Base-by-base conservation (phyloP, 176 grass and related monocot species). In the Paspalum notatum region DNA sequence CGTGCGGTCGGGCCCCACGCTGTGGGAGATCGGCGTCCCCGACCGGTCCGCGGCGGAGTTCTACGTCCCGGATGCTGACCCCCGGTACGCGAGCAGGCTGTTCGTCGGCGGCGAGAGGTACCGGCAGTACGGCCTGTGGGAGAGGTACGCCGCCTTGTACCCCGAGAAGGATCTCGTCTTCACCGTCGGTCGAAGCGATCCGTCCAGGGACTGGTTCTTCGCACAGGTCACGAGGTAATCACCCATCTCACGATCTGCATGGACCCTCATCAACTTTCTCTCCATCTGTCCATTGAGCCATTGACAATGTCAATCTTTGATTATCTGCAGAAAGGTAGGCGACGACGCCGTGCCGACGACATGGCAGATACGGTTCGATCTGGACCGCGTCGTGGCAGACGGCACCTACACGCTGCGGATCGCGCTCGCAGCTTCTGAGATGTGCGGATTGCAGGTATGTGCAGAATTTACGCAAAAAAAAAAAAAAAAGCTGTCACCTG, bases 61-160 rank as follows among this genome's bases (percentile, higher is more conserved):
- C 73, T 94, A 86, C 24, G 18, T 94, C 26, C 95, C 94, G 3
- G 87, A 92, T 17, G 64, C 89, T 15, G 78, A 90, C 47, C 63
- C 82, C 3, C 85, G 70, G 69, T 90, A 89, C 68, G 1, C 66
- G 7, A 97, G 89, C 57, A 78, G 41, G 37, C 64, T 97, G 1
- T 94, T 84, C 16, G 21, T 79, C 21, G 44, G 70, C 42, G 71
- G 5, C 3, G 1, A 66, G 45, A 93, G 94, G 56, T 97, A 89
- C 56, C 80, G 90, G 61, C 95, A 98, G 70, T 98, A 98, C 68
- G 95, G 95, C 3, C 32, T 95, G 21, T 98, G 95, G 95, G 95
- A 94, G 24, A 84, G 92, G 58, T 98, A 93, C 75, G 50, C 84
- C 3, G 88, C 89, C 0, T 27, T 98, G 49, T 95, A 98, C 82